phyloP scores from a whole-genome alignment of 2,329 filamentous ascomycete genomes.

The Aspergillus ochraceoroseus region DNA sequence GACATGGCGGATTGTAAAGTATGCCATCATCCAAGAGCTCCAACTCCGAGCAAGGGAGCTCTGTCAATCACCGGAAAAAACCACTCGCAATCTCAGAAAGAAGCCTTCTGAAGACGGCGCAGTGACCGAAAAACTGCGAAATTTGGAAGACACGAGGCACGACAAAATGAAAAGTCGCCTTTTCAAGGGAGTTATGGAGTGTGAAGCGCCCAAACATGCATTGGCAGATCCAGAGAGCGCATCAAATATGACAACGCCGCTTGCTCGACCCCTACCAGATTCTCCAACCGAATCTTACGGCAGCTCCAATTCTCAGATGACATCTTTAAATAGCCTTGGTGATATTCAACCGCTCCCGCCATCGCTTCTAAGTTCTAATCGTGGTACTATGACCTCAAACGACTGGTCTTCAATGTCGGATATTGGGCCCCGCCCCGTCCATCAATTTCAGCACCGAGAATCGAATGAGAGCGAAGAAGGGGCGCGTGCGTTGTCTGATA shows the following conservation, averaged over 20 bases:
- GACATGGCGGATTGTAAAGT: slow-evolving; percentile 55
- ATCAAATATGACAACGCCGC: slow-evolving; percentile 54
- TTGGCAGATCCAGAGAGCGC: slow-evolving; percentile 45
- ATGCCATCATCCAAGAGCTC: slow-evolving; percentile 49
- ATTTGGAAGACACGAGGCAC: slow-evolving; percentile 30
- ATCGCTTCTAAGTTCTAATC: slow-evolving; percentile 40
- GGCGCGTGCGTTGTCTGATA: slow-evolving; percentile 18
- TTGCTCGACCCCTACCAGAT: slow-evolving; percentile 48
- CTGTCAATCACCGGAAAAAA: slow-evolving; percentile 21
- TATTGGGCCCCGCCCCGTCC: slow-evolving; percentile 19
- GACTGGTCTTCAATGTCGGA: slow-evolving; percentile 31
- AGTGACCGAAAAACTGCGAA: slow-evolving; percentile 25
- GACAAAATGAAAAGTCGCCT: slow-evolving; percentile 42
- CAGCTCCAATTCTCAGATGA: slow-evolving; percentile 28
- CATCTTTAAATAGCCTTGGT: slow-evolving; percentile 32
- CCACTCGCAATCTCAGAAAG: slow-evolving; percentile 23
- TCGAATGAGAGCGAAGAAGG: slow-evolving; percentile 29
- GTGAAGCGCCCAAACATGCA: slow-evolving; percentile 29
- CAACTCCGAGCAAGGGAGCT: slow-evolving; percentile 38
- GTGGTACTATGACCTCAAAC: slow-evolving; percentile 26
- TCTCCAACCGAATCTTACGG: slow-evolving; percentile 33
- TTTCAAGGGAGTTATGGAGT: slow-evolving; percentile 43
- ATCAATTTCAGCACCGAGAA: slow-evolving; percentile 22
- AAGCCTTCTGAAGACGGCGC: slow-evolving; percentile 30
- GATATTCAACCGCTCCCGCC: slow-evolving; percentile 43